Percentiles rank a stretch among this genome's conserved stretches.
Conservation (phyloP, 768 basidiomycete genomes). For the Agaricus sinodeliciosus region DNA sequence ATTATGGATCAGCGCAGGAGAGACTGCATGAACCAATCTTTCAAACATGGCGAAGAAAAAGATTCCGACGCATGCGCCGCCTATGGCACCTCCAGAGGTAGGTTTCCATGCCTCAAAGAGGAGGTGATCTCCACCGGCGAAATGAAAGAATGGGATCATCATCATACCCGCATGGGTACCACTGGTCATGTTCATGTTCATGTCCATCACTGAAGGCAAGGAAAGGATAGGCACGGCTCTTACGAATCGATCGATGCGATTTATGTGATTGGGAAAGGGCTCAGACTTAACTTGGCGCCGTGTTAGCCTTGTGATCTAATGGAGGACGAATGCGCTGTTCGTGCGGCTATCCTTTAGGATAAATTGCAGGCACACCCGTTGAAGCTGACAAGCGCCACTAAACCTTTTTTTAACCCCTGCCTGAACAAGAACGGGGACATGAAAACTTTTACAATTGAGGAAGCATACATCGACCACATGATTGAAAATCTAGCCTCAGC, state of each 20-base stretch:
- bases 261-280: not conserved
- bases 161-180: slow-evolving; percentile 12
- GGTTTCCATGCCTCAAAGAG: slow-evolving; percentile 68
- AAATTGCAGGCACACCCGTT: too few relatives aligned
- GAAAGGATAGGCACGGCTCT: not conserved
- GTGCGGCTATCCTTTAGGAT: too few relatives aligned
- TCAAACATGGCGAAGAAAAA: slow-evolving; percentile 65
- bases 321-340: not conserved
- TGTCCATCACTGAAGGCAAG: not conserved
- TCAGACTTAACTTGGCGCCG: not conserved
- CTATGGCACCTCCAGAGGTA: slow-evolving; percentile 59
- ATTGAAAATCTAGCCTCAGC: too few relatives aligned
- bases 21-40: slow-evolving; percentile 55
- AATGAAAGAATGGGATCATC: slow-evolving; percentile 66
- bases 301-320: not conserved
- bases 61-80: slow-evolving; percentile 70
- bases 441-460: too few relatives aligned
- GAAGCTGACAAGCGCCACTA: not conserved
- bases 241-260: not conserved
- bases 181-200: slow-evolving; percentile 1
- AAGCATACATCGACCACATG: too few relatives aligned
- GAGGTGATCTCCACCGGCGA: slow-evolving; percentile 55
- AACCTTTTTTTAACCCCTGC: too few relatives aligned
- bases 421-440: too few relatives aligned
- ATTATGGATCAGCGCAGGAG: slow-evolving; percentile 42